Evolutionary conservation across 2,329 filamentous ascomycete species (phyloP).

Genomic region (Diplodia mutila): DNA sequence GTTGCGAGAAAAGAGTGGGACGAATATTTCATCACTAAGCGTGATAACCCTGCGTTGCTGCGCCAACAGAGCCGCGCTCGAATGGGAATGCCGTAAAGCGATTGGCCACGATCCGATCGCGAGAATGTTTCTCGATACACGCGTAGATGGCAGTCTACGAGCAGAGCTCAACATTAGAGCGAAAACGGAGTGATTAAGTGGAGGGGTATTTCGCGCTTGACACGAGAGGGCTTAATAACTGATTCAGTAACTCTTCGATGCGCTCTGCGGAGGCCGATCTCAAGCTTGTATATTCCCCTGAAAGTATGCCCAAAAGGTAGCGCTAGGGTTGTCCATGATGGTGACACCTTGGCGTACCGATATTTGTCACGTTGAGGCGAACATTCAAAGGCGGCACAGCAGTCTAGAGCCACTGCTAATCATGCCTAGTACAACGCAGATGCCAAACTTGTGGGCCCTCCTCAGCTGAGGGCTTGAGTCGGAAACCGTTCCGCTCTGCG

Average conservation of each 20-base stretch:
- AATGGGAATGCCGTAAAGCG: not conserved
- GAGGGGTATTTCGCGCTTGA: not conserved
- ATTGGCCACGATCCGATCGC: not conserved
- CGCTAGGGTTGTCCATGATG: not conserved
- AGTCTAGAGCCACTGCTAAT: not conserved
- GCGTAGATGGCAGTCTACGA: not conserved
- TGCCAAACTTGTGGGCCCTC: not conserved
- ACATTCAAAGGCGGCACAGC: not conserved
- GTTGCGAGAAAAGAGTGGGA: too few species aligned
- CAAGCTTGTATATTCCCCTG: not conserved
- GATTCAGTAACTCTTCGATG: not conserved
- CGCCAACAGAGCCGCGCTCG: not conserved
- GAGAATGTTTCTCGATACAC: not conserved
- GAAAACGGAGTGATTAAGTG: not conserved
- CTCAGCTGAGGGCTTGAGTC: not conserved
- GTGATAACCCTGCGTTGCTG: not conserved
- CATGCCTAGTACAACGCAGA: not conserved
- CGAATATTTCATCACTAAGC: too few species aligned
- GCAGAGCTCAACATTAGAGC: not conserved
- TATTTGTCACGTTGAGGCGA: not conserved
- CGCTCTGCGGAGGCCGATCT: not conserved
- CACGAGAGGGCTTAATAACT: too few species aligned
- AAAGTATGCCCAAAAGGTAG: not conserved
- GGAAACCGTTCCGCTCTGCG: not conserved
- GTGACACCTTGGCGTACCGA: not conserved